Evolutionary conservation across 441 rosid species (phyloP).

Genomic region (Viola pubescens): DNA sequence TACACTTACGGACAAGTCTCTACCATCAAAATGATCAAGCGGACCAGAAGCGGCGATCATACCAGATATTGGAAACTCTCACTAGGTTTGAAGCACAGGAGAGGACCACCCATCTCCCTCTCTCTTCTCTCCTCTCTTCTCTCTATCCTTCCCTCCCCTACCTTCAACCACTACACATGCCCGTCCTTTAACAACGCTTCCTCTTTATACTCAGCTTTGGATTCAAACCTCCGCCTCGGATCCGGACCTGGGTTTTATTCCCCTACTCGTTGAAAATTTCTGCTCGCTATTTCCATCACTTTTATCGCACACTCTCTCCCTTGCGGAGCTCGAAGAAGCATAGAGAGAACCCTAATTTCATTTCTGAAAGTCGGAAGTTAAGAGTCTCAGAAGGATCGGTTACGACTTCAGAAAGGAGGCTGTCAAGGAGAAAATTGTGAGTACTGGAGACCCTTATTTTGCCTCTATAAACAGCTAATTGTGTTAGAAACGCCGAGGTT

Average conservation of each 20-base stretch:
- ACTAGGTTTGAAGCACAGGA: background rate
- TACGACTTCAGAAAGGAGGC: slow-evolving; percentile 24
- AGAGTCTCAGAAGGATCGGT: slow-evolving; percentile 25
- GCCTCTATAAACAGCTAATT: slow-evolving; percentile 22
- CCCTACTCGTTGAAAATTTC: slow-evolving; percentile 62
- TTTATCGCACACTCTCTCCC: slow-evolving; percentile 32
- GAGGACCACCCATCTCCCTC: background rate
- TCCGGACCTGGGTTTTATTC: slow-evolving; percentile 39
- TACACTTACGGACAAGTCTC: too few species aligned
- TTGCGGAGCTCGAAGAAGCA: slow-evolving; percentile 13
- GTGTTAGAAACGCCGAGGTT: background rate
- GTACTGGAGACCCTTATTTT: slow-evolving; percentile 28
- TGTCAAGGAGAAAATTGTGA: slow-evolving; percentile 13
- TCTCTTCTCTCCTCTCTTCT: background rate
- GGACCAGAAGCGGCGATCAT: too few species aligned
- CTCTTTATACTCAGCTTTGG: slow-evolving; percentile 16
- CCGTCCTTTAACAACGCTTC: background rate
- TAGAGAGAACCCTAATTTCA: background rate
- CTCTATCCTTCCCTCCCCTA: background rate
- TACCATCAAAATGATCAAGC: too few species aligned
- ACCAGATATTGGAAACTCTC: background rate
- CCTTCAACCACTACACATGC: background rate
- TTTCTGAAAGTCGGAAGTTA: slow-evolving; percentile 8
- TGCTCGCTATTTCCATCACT: slow-evolving; percentile 39
- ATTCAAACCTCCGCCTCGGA: slow-evolving; percentile 28